Evolutionary conservation across 1,139 yeast species (phyloP).

Genomic region (Debaryomyces singareniensis): DNA sequence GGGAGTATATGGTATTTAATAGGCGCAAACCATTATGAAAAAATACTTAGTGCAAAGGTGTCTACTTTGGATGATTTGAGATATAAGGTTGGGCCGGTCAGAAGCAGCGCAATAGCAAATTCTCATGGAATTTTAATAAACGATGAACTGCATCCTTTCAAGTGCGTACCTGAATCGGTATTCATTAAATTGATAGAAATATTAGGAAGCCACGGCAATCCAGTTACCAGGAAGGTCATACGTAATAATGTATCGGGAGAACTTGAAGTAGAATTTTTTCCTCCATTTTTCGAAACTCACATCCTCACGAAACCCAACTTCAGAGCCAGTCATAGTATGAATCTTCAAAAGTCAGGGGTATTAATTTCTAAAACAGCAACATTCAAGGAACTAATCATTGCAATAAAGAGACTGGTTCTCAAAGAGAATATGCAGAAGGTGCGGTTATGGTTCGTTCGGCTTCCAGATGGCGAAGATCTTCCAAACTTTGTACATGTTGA

Average conservation of each 20-base stretch:
- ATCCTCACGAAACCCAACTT: slow-evolving; percentile 37
- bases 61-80: slow-evolving; percentile 20
- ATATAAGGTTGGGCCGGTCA: slow-evolving; percentile 25
- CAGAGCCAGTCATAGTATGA: slow-evolving; percentile 7
- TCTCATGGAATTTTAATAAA: slow-evolving; percentile 24
- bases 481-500: slow-evolving; percentile 19
- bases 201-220: slow-evolving; percentile 47
- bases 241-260: slow-evolving; percentile 29
- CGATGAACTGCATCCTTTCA: slow-evolving; percentile 23
- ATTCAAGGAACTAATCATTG: slow-evolving; percentile 26
- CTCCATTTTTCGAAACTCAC: slow-evolving; percentile 48
- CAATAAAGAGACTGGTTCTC: slow-evolving; percentile 15
- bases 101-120: slow-evolving; percentile 25
- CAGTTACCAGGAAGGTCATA: slow-evolving; percentile 43
- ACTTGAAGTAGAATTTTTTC: slow-evolving; percentile 45
- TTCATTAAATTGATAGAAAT: slow-evolving; percentile 41
- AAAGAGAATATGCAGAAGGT: slow-evolving; percentile 13
- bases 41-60: slow-evolving; percentile 20
- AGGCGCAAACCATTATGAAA: slow-evolving; percentile 23
- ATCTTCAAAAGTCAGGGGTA: slow-evolving; percentile 11
- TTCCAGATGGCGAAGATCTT: slow-evolving; percentile 16
- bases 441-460: slow-evolving; percentile 36
- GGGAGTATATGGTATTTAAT: slow-evolving; percentile 36
- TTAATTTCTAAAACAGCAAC: slow-evolving; percentile 27
- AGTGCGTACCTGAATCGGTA: slow-evolving; percentile 31